Evolutionary conservation across 805 yeast species (phyloP).

Genomic region (Pichia phayaonensis): DNA sequence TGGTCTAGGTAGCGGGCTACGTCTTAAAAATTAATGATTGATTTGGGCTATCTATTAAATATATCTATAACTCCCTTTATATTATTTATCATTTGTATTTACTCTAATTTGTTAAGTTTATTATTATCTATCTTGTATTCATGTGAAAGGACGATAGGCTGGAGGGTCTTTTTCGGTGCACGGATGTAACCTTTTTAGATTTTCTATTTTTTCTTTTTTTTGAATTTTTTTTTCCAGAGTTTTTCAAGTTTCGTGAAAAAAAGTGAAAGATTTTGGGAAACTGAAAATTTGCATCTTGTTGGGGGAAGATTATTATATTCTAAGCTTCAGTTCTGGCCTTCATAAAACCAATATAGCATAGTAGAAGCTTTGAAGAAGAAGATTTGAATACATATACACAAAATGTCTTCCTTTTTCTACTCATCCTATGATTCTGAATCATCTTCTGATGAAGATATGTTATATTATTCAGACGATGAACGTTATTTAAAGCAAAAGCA

Average conservation of each 20-base stretch:
- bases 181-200: background rate
- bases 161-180: background rate
- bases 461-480: conserved; percentile 56
- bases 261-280: background rate
- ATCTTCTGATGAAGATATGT: conserved; percentile 45
- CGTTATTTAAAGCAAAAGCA: conserved; percentile 30
- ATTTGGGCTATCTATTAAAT: background rate
- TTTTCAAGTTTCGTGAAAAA: background rate
- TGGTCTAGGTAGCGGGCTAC: conserved; percentile 85
- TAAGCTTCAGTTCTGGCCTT: background rate
- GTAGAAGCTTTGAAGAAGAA: background rate
- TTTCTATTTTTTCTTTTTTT: background rate
- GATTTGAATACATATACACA: background rate
- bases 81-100: background rate
- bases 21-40: conserved; percentile 30
- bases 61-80: background rate
- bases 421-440: conserved; percentile 44
- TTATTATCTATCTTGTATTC: background rate
- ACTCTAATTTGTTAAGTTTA: background rate
- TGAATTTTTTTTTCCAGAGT: background rate
- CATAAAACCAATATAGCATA: background rate
- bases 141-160: background rate
- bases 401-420: conserved; percentile 89
- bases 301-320: background rate
- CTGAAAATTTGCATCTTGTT: background rate